Base-by-base conservation (phyloP, 306 rosid genomes). In the Crotalaria pallida region DNA sequence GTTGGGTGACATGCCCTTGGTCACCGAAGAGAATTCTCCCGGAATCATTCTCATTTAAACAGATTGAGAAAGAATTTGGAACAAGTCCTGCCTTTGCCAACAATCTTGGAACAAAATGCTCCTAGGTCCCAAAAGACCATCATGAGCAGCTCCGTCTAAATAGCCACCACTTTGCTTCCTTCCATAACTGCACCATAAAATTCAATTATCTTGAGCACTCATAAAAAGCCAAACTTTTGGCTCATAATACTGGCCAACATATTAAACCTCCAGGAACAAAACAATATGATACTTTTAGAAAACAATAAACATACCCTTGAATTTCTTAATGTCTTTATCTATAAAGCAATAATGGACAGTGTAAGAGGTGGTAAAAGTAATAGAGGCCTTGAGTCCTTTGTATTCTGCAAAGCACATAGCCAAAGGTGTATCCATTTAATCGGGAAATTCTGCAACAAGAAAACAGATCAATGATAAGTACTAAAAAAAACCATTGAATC, bases 21-120 rank as follows among this genome's bases (percentile, higher is more conserved):
- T 86, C 88, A 2, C 91, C 95, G 73, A 88, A 88, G 57, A 84
- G 73, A 49, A 88, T 84, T 76, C 87, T 88, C 64, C 95, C 95
- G 16, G 82, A 82, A 69, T 67, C 84, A 48, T 86, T 51, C 17
- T 80, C 84, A n/a, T n/a, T n/a, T n/a, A n/a, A n/a, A n/a, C n/a
- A n/a, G n/a, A n/a, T n/a, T n/a, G n/a, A n/a, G n/a, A n/a, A n/a
- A n/a, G n/a, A n/a, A n/a, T n/a, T n/a, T n/a, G n/a, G n/a, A n/a
- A n/a, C n/a, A n/a, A n/a, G 72, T 61, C 91, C 86, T 8, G 80
- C 89, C 69, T 84, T 73, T 62, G 91, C 91, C 52, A 88, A 76
- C 48, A 85, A 76, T 48, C 84, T 86, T 18, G 88, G 95, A 67
- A 88, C 86, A 89, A 86, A 73, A 86, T 78, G 65, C 79, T 71